Base-by-base conservation (phyloP, 441 rosid genomes). In the Pelargonium australe region DNA sequence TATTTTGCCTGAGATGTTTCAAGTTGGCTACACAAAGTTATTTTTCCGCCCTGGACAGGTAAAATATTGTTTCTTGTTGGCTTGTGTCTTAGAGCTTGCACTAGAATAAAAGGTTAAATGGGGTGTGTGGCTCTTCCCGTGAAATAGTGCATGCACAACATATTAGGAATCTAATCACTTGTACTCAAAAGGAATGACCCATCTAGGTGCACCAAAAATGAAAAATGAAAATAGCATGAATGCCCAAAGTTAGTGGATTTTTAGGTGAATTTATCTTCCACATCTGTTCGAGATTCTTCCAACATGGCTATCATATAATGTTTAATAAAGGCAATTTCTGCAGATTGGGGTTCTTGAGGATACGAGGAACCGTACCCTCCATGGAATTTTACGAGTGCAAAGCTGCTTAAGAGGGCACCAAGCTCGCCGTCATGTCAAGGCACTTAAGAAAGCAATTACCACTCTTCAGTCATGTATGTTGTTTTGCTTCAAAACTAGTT, bases 301-400 rank as follows among this genome's bases (percentile, higher is more conserved):
- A 63, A 23, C 20, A 37, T 40, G 41, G 41, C 58, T 66, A 17
- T 67, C 37, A 23, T 57, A 65, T 45, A 60, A 40, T 34, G 40
- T 17, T 19, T 72, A 45, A 70, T 67, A 43, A 70, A 68, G 47
- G 67, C 69, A 66, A 70, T 68, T 63, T 28, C 64, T 79, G 75
- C 89, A 95, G 99, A 92, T 95, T 75, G 99, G 99, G 43, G 83
- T 89, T 77, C 99, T 95, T 71, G 99, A 95, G 75, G 99, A 95
- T 73, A 90, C 99, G 61, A 89, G 98, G 76, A 92, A 89, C 79
- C 96, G 82, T 58, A 95, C 99, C 37, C 95, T 95, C 66, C 96
- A 89, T 76, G 97, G 98, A 43, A 87, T 95, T 78, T 83, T 95
- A 77, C 90, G 94, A 49, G 96, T 92, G 41, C 99, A 95, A 79